Evolutionary conservation across 106 monocot species (phyloP).

Genomic region (Narthecium ossifragum): DNA sequence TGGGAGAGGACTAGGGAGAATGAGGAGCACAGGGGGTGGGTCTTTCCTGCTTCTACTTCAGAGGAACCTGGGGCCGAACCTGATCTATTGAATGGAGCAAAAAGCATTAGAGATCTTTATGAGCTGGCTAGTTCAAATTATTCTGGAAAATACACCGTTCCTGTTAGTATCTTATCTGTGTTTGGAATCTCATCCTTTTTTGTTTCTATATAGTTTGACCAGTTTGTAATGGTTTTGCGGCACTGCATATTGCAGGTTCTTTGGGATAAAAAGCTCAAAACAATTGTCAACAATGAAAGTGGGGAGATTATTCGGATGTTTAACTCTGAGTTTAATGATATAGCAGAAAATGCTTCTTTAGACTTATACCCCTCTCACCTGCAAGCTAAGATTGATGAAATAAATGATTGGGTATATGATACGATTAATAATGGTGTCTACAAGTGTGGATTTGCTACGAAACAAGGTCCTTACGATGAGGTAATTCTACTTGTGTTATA

Average conservation of each 20-base stretch:
- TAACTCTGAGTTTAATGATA: slow-evolving; percentile 80
- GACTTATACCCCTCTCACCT: slow-evolving; percentile 77
- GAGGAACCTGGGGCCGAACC: slow-evolving; percentile 79
- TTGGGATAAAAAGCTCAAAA: slow-evolving; percentile 92
- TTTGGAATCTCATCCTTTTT: not conserved
- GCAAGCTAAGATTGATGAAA: slow-evolving; percentile 55
- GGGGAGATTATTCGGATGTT: slow-evolving; percentile 90
- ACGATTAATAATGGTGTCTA: slow-evolving; percentile 94
- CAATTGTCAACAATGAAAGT: slow-evolving; percentile 94
- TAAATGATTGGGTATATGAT: slow-evolving; percentile 88
- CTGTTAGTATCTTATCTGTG: slow-evolving; percentile 38
- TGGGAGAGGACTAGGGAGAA: slow-evolving; percentile 86
- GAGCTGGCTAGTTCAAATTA: slow-evolving; percentile 81
- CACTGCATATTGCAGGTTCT: slow-evolving; percentile 50
- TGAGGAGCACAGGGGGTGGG: slow-evolving; percentile 94
- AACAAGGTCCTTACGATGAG: slow-evolving; percentile 92
- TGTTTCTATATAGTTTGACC: not conserved
- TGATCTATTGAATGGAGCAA: slow-evolving; percentile 71
- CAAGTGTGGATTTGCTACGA: slow-evolving; percentile 88
- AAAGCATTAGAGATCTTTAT: slow-evolving; percentile 75
- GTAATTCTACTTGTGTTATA: slow-evolving; percentile 33
- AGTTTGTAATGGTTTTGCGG: not conserved
- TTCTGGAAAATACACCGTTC: slow-evolving; percentile 89
- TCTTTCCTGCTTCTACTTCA: slow-evolving; percentile 50
- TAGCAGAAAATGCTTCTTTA: slow-evolving; percentile 70